Percentiles rank a stretch among this genome's conserved stretches.
phyloP scores from a whole-genome alignment of 2,329 filamentous ascomycete species.

The Venturia nashicola region DNA sequence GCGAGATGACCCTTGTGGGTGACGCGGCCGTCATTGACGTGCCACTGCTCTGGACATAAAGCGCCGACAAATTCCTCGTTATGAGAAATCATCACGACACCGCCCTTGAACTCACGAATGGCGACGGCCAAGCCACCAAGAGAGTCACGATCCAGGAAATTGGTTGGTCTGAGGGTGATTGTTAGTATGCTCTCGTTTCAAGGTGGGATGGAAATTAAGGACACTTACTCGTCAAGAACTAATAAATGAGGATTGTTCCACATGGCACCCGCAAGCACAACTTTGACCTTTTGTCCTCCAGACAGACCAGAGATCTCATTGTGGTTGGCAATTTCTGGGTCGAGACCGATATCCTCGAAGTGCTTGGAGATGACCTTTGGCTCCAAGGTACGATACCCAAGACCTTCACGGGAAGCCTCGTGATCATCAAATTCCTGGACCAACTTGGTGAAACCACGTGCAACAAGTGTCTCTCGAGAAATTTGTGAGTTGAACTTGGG shows the following conservation, averaged over 20 bases:
- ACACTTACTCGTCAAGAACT: constrained; percentile 66
- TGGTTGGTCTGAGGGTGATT: constrained; percentile 52
- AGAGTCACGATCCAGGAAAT: constrained; percentile 97
- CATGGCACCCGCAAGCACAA: constrained; percentile 90
- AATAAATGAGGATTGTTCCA: constrained; percentile 98
- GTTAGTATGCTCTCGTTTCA: background rate
- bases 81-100: constrained; percentile 98
- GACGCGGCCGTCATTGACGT: constrained; percentile 78
- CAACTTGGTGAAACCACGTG: constrained; percentile 82
- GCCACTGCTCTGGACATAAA: constrained; percentile 92
- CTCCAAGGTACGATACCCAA: constrained; percentile 87
- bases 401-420: constrained; percentile 94
- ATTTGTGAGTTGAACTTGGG: constrained; percentile 91
- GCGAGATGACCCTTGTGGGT: constrained; percentile 70
- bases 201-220: background rate
- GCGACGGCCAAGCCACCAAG: constrained; percentile 94
- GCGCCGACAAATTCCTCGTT: constrained; percentile 98
- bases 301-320: constrained; percentile 94
- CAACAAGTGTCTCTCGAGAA: constrained; percentile 78
- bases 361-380: constrained; percentile 94
- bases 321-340: constrained; percentile 97
- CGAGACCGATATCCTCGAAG: constrained; percentile 91
- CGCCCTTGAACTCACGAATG: constrained; percentile 95
- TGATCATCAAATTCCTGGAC: constrained; percentile 98
- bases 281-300: constrained; percentile 97